Conservation (phyloP, 148 eudicot genomes). For the Rhododendron williamsianum region DNA sequence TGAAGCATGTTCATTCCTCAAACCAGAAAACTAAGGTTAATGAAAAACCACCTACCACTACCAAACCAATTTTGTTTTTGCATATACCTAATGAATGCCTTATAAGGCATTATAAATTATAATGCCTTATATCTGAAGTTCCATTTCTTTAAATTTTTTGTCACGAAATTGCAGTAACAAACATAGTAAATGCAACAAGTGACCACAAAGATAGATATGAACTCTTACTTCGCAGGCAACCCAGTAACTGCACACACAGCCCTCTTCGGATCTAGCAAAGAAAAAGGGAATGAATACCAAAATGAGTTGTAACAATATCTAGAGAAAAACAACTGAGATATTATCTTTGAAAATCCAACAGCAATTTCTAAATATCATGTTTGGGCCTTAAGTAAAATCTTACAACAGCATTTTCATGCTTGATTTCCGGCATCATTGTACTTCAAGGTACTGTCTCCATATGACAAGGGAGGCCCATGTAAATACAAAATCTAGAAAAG, state of each 20-base stretch:
- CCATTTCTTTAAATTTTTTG: neutral
- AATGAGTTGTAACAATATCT: conserved; percentile 3
- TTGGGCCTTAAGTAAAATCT: neutral
- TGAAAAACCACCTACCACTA: neutral
- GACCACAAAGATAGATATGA: neutral
- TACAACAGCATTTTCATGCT: neutral
- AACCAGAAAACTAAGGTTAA: neutral
- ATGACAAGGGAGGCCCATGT: neutral
- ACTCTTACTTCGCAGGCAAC: conserved; percentile 74
- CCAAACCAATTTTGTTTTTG: neutral
- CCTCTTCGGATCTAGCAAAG: conserved; percentile 65
- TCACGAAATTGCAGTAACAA: neutral
- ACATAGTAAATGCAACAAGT: neutral
- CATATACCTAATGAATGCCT: too few species aligned
- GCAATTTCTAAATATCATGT: neutral
- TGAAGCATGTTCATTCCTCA: neutral
- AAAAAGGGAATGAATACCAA: conserved; percentile 1
- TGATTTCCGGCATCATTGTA: neutral
- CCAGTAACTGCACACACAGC: conserved; percentile 80
- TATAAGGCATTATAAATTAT: too few species aligned
- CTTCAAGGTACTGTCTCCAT: neutral
- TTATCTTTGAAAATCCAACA: neutral
- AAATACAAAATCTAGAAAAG: neutral
- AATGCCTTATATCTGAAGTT: neutral
- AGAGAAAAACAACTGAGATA: neutral